phyloP scores from a whole-genome alignment of 2,329 filamentous ascomycete species.

The Pyrenochaeta sp. region DNA sequence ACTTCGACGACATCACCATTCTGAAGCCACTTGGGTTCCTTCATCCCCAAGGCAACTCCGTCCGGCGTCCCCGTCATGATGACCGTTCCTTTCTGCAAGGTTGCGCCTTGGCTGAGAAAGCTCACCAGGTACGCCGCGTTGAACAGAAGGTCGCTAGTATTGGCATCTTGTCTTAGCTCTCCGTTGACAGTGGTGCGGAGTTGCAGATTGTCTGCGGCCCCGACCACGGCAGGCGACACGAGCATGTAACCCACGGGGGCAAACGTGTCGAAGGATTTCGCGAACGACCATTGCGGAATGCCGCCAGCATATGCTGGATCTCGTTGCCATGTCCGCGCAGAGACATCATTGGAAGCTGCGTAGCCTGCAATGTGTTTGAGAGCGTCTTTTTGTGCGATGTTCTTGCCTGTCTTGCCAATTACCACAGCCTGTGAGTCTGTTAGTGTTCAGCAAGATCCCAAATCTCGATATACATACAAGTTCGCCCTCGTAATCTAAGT shows the following conservation, averaged over 20 bases:
- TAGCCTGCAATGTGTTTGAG: conserved; percentile 60
- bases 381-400: conserved; percentile 53
- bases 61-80: conserved; percentile 58
- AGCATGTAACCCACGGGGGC: conserved; percentile 60
- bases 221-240: conserved; percentile 49
- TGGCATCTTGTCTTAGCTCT: conserved; percentile 51
- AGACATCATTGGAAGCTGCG: conserved; percentile 61
- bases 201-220: conserved; percentile 49
- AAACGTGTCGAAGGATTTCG: conserved; percentile 62
- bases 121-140: conserved; percentile 51
- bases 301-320: conserved; percentile 19
- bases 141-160: conserved; percentile 53
- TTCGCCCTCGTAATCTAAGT: conserved; percentile 17
- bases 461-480: neutral
- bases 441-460: too few species aligned
- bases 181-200: conserved; percentile 57
- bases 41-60: conserved; percentile 51
- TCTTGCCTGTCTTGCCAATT: conserved; percentile 59
- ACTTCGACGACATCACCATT: conserved; percentile 52
- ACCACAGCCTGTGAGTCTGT: conserved; percentile 45
- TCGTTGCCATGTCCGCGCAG: conserved; percentile 58
- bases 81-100: conserved; percentile 52
- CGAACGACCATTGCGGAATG: conserved; percentile 63
- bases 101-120: conserved; percentile 51
- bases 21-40: conserved; percentile 48